Base-by-base conservation (phyloP, 2,329 filamentous ascomycete genomes). In the Aspergillus brunneoviolaceus region DNA sequence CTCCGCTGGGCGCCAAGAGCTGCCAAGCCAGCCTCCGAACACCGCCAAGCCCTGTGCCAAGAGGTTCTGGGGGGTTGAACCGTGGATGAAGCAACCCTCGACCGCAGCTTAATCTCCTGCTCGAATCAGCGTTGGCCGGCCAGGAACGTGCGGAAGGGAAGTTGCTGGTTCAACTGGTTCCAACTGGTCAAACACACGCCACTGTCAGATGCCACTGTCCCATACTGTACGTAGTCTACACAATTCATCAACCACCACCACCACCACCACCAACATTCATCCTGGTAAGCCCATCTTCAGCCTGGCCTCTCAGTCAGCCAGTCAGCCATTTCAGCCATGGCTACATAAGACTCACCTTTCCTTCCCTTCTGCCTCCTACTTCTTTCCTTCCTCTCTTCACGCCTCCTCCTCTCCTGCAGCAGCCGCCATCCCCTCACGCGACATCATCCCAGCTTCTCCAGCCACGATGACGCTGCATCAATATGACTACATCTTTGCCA, bases 401-500 rank as follows among this genome's bases (percentile, higher is more conserved):
- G 7, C 16, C n/a, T 45, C 16, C 6, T 19, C n/a, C 16, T 45
- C 23, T 19, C 39, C 39, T n/a, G 39, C 39, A 16, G 39, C 39
- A 19, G 6, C 39, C 14, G 14, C 39, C 16, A 16, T 27, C 42
- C 19, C 19, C 39, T 27, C 25, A 21, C 35, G 9, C 16, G 35
- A n/a, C n/a, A 9, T 29, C 16, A 29, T 29, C 39, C 35, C 12
- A 39, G 35, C 48, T 25, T 21, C 19, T 27, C 23, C 58, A 39
- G 50, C 68, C 78, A 84, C 78, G 64, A 87, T 86, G 84, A 76
- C 77, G 69, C 82, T 89, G 68, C 73, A 84, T 69, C 74, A 87
- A 68, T 90, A 89, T 75, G 85, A 83, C 68, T 91, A 91, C 74
- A 76, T 91, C 71, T 91, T 91, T 73, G 89, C 80, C 79, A 87